Conservation (phyloP, 768 basidiomycete genomes). For the Lentinus tigrinus region DNA sequence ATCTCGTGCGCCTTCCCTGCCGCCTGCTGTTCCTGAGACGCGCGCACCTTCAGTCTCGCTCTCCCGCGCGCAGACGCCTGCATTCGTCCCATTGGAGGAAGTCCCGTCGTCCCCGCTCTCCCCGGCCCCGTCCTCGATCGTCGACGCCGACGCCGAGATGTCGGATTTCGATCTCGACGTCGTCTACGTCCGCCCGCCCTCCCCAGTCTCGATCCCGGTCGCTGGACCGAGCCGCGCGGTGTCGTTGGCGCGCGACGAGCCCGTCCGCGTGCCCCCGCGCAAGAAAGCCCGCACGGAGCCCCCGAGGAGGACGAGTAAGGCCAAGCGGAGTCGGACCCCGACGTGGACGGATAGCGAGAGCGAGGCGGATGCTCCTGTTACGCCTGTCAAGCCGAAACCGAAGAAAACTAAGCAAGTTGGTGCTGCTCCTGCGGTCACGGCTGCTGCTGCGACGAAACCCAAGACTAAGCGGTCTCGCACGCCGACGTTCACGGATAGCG, state of each 20-base stretch:
- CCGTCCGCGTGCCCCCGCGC: background rate
- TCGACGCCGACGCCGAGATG: background rate
- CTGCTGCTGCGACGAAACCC: background rate
- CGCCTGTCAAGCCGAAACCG: too few species aligned
- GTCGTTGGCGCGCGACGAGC: background rate
- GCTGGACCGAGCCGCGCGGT: background rate
- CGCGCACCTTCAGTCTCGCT: background rate
- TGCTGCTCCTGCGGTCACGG: background rate
- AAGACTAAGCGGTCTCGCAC: background rate
- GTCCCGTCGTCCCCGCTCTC: constrained; percentile 18
- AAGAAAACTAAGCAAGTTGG: background rate
- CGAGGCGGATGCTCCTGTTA: background rate
- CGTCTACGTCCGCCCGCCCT: background rate
- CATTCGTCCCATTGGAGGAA: background rate
- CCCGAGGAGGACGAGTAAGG: background rate
- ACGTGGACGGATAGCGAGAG: background rate
- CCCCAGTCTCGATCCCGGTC: background rate
- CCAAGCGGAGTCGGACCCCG: background rate
- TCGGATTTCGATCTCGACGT: background rate
- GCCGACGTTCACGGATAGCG: background rate
- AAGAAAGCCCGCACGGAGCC: constrained; percentile 9
- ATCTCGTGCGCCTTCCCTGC: too few species aligned
- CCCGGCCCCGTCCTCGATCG: constrained; percentile 12
- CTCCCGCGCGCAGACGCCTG: constrained; percentile 8
- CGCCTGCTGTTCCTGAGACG: background rate